Conservation (phyloP, 169 alveolate species). For the Cyclospora cayetanensis region DNA sequence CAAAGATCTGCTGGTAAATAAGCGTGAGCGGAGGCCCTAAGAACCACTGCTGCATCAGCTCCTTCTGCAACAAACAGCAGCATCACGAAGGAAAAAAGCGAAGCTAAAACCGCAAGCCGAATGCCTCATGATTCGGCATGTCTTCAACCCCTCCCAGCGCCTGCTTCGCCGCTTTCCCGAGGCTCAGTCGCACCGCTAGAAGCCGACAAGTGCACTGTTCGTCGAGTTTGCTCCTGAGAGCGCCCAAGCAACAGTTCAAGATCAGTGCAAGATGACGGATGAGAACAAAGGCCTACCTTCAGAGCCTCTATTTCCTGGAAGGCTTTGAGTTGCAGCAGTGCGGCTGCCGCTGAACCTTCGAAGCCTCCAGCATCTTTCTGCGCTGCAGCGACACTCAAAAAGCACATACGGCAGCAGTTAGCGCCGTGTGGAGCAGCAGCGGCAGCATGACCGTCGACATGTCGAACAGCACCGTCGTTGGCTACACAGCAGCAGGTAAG, state of each 20-base stretch:
- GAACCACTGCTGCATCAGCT: neutral
- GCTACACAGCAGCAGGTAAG: neutral
- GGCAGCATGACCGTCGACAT: neutral
- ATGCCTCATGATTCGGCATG: neutral
- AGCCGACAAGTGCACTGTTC: too few species aligned
- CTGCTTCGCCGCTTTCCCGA: neutral
- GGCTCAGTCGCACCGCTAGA: too few species aligned
- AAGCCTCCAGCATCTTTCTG: neutral
- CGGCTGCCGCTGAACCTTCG: slow-evolving; percentile 32
- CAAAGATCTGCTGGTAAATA: slow-evolving; percentile 16
- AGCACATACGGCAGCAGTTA: neutral
- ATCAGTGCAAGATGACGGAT: too few species aligned
- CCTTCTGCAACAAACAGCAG: neutral
- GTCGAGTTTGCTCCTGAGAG: too few species aligned
- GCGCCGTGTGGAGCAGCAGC: neutral
- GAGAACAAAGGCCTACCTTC: slow-evolving; percentile 5
- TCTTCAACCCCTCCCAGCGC: too few species aligned
- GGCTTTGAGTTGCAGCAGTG: neutral
- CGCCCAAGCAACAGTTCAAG: too few species aligned
- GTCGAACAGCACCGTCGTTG: neutral
- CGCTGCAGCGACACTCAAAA: slow-evolving; percentile 6
- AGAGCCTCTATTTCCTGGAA: neutral
- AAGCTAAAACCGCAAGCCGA: neutral
- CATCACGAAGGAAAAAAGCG: too few species aligned
- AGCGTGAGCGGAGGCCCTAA: neutral